Evolutionary conservation across 2,329 filamentous ascomycete genomes (phyloP), one percentile per base, ranked within the genome.

Genomic region (Amphichorda felina): DNA sequence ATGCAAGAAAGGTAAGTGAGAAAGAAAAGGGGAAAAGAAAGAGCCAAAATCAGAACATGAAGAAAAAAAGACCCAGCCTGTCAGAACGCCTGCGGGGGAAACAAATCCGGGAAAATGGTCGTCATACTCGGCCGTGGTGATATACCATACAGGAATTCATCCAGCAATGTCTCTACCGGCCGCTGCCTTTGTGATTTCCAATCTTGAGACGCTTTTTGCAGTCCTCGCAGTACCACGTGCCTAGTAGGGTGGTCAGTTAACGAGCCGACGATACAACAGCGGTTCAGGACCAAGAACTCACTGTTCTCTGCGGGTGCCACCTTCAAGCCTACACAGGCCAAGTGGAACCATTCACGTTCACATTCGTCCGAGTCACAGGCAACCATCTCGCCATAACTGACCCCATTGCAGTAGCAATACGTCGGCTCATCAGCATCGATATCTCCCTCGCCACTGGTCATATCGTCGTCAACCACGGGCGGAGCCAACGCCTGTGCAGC

Each of bases 331-430:
- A 86, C 83, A 54, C 84, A 91, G 34, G 79, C 80, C 34, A 91
- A 60, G 64, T 88, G 83, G 62, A 88, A 89, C 83, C 83, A 88
- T 56, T 88, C 82, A 41, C 75, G 70, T 44, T 74, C 70, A 57
- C 83, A 88, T 33, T 74, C 72, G 40, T 79, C 72, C 7, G 75
- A 76, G 52, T 88, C 83, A 50, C 82, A 88, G 3, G 79, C 83
- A 30, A 88, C 81, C 83, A 88, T 88, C 58, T 85, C 82, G 15
- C 83, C 82, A 50, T 86, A 88, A 48, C 81, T 86, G 37, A 86
- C 77, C 33, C 78, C 72, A 46, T 86, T 81, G 54, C 83, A 87
- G 57, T 84, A 84, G 55, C 83, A 86, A 55, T 88, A 88, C 11
- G 75, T 67, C 26, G 77, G 79, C 51, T 88, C 82, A 43, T 82